Conservation (phyloP, 495 filamentous ascomycete genomes). For the Aspergillus campestris region DNA sequence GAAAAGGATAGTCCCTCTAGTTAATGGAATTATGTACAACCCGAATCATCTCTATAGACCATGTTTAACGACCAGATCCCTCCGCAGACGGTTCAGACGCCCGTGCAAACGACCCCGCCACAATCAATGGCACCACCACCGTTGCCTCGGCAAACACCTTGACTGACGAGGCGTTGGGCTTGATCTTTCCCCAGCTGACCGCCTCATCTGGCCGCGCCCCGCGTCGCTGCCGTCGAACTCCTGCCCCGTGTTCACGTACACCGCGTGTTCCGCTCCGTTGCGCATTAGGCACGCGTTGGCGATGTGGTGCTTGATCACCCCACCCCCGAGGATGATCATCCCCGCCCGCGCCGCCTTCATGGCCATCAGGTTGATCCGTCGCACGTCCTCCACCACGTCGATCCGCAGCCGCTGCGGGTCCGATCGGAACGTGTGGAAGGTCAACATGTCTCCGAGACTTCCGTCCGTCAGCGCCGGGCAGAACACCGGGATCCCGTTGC, state of each 20-base stretch:
- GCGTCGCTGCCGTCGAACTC: conserved; percentile 98
- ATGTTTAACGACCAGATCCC: background rate
- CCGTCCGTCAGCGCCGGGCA: conserved; percentile 94
- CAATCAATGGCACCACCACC: conserved; percentile 84
- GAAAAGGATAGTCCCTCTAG: background rate
- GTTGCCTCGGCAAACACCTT: conserved; percentile 96
- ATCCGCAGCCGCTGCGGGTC: conserved; percentile 70
- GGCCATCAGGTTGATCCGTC: conserved; percentile 80
- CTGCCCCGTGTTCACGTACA: conserved; percentile 92
- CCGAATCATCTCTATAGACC: too few relatives aligned
- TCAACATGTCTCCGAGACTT: conserved; percentile 91
- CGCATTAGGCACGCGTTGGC: conserved; percentile 95
- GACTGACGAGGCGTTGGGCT: conserved; percentile 70
- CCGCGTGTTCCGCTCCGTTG: conserved; percentile 91
- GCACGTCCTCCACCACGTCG: conserved; percentile 85
- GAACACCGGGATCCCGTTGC: conserved; percentile 92
- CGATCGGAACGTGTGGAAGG: conserved; percentile 87
- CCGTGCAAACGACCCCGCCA: conserved; percentile 82
- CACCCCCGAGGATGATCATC: conserved; percentile 91
- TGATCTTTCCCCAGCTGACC: conserved; percentile 98
- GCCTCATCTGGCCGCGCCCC: conserved; percentile 90
- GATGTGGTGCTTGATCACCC: conserved; percentile 93
- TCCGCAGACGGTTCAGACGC: conserved; percentile 9
- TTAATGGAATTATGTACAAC: too few relatives aligned
- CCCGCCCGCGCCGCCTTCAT: conserved; percentile 75